Evolutionary conservation across 2,329 filamentous ascomycete genomes (phyloP).

Genomic region (Aciculosporium take): DNA sequence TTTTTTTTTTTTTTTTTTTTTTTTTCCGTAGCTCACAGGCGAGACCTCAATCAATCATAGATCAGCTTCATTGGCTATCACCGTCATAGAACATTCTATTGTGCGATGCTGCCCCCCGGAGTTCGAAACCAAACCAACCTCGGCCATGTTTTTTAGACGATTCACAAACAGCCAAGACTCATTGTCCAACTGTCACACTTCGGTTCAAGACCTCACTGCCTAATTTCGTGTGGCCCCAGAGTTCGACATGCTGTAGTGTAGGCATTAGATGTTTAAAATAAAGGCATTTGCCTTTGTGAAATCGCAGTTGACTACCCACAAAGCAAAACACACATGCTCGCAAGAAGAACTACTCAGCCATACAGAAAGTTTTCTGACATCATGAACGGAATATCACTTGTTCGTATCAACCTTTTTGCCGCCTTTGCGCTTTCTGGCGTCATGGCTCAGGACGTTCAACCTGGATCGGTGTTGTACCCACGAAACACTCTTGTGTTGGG

Average conservation of each 20-base stretch:
- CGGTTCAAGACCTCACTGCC: neutral
- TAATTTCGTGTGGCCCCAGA: neutral
- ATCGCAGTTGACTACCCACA: neutral
- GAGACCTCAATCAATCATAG: conserved; percentile 1
- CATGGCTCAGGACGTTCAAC: neutral
- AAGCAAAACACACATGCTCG: neutral
- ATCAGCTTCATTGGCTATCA: neutral
- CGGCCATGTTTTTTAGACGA: neutral
- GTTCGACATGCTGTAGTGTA: neutral
- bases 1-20: neutral
- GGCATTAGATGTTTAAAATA: neutral
- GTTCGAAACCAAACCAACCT: neutral
- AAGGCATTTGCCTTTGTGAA: neutral
- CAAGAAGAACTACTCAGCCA: neutral
- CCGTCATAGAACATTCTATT: neutral
- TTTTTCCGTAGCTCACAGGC: neutral
- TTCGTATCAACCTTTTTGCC: neutral
- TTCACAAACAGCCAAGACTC: neutral
- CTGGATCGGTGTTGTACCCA: neutral
- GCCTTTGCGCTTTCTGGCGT: neutral
- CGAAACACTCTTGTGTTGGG: conserved; percentile 4
- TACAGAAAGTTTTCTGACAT: neutral
- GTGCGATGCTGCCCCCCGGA: neutral
- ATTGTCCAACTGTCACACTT: neutral
- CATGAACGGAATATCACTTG: neutral